phyloP scores from a whole-genome alignment of 2,329 filamentous ascomycete species.

The Fusarium sp. region DNA sequence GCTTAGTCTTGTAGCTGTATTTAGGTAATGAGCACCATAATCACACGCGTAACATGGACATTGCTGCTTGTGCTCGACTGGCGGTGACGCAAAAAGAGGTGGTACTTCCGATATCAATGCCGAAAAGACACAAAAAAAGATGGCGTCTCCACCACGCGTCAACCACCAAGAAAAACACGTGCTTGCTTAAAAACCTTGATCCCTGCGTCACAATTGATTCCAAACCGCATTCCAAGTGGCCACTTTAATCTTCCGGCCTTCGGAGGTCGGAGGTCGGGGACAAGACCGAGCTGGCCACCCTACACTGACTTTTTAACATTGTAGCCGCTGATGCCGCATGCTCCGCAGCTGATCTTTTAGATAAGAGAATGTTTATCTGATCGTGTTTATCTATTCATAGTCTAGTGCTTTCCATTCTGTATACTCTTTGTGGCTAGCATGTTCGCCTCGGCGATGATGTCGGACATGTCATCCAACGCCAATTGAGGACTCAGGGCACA shows the following conservation, averaged over 20 bases:
- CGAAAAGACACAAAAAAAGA: neutral
- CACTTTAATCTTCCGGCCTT: neutral
- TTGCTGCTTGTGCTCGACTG: no score
- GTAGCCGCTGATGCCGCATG: neutral
- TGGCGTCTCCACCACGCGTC: no score
- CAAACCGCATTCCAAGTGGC: conserved; percentile 12
- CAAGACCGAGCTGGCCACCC: neutral
- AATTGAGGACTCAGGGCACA: conserved; percentile 18
- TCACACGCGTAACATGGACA: no score
- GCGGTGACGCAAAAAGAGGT: conserved; percentile 31
- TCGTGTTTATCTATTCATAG: conserved; percentile 15
- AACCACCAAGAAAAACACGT: conserved; percentile 17
- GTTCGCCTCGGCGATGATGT: conserved; percentile 11
- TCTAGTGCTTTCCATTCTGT: neutral
- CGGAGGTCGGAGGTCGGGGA: conserved; percentile 1
- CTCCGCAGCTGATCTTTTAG: neutral
- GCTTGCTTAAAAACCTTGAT: conserved; percentile 19
- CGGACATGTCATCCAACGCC: conserved; percentile 16
- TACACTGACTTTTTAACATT: neutral
- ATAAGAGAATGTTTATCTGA: neutral
- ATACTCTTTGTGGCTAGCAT: neutral
- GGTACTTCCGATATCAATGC: conserved; percentile 3
- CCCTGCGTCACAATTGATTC: conserved; percentile 23
- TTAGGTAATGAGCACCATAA: conserved; percentile 25
- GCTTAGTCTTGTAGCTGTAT: neutral